Percentiles rank a stretch among this genome's conserved stretches.
phyloP scores from a whole-genome alignment of 1,284 basidiomycete species.

The Phaffia rhodozyma region DNA sequence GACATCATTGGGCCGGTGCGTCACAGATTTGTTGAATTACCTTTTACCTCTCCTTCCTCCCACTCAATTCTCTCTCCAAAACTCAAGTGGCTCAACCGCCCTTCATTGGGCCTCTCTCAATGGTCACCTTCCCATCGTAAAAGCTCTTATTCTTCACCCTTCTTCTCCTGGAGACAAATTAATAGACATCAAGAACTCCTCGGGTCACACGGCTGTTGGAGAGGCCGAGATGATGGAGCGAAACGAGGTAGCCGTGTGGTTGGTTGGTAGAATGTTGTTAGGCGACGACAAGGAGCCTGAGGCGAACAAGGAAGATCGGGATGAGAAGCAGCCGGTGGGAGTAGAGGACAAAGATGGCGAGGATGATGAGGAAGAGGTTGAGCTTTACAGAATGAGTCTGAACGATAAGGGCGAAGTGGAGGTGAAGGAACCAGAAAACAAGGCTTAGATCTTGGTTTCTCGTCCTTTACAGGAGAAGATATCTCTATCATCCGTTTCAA shows the following conservation, averaged over 20 bases:
- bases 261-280: slow-evolving; percentile 60
- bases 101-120: slow-evolving; percentile 83
- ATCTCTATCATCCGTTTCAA: too few species aligned
- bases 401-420: background rate
- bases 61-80: slow-evolving; percentile 48
- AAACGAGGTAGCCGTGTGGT: slow-evolving; percentile 67
- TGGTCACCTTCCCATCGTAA: slow-evolving; percentile 52
- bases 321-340: slow-evolving; percentile 29
- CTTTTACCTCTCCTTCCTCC: slow-evolving; percentile 53
- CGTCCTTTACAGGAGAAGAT: too few species aligned
- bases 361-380: slow-evolving; percentile 7
- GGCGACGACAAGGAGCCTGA: slow-evolving; percentile 11
- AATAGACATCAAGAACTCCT: slow-evolving; percentile 58
- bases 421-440: too few species aligned
- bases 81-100: slow-evolving; percentile 60
- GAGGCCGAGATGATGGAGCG: slow-evolving; percentile 64
- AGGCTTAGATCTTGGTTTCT: too few species aligned
- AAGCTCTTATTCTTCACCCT: slow-evolving; percentile 51
- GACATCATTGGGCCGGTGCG: background rate
- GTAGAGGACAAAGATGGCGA: slow-evolving; percentile 15
- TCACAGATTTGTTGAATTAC: slow-evolving; percentile 55
- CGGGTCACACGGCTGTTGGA: slow-evolving; percentile 55
- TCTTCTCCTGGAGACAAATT: slow-evolving; percentile 49
- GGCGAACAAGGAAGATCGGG: slow-evolving; percentile 12
- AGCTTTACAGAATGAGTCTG: slow-evolving; percentile 13